Base-by-base conservation (phyloP, 495 filamentous ascomycete genomes). In the Neurospora discreta region DNA sequence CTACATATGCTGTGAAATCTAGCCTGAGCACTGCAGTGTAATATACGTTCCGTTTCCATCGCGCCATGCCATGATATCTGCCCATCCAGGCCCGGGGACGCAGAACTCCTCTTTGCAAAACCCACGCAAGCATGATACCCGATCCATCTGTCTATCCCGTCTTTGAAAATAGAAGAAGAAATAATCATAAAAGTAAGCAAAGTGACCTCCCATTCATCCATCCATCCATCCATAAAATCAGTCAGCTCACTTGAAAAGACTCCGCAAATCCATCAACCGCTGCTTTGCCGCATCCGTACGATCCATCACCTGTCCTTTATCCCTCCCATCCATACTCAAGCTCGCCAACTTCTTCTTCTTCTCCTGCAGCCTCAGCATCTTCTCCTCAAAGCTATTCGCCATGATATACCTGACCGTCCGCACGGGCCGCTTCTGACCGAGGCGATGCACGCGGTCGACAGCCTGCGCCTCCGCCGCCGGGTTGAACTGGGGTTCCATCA, bases 401-500 rank as follows among this genome's bases (percentile, higher is more conserved):
- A 98, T 98, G 79, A 98, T 89, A 79, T 90, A 98, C 42, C 93
- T 88, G 16, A 90, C 88, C 2, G 92, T 97, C 11, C 86, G 86
- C 5, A 99, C 95, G 36, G 89, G 86, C 9, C 95, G 86, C 76
- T 86, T 95, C 83, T 99, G 95, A 1, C 95, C 95, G 23, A 99
- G 85, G 20, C 95, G 90, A 78, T 99, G 95, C 33, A 99, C 91
- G 58, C 95, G 92, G 76, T 99, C 95, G 9, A 99, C 85, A 5
- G 95, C 95, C 79, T 99, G 95, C 6, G 93, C 93, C 74, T 98
- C 94, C 0, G 93, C 92, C 6, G 93, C 94, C 2, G 95, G 95
- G 79, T 99, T 99, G 79, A 93, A 99, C 75, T 98, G 93, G 3
- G 95, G 95, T 80, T 99, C 95, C 95, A 99, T 98, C 65, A 98